Conservation (phyloP, 441 rosid genomes). For the Manihot esculenta region DNA sequence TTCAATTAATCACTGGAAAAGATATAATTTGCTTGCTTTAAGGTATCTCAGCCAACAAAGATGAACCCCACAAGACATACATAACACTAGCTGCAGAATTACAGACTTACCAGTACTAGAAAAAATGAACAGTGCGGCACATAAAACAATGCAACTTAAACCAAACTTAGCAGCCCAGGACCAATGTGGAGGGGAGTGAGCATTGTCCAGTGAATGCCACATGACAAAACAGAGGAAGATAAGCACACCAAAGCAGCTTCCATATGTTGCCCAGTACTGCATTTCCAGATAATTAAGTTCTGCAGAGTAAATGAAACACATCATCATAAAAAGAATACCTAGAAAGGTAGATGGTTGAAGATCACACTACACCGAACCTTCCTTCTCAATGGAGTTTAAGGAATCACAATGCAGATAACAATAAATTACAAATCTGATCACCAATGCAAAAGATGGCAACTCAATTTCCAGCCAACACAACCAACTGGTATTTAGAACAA, state of each 20-base stretch:
- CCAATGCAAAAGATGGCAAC: neutral
- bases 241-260: conserved; percentile 67
- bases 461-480: neutral
- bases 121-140: conserved; percentile 52
- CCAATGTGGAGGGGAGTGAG: conserved; percentile 23
- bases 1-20: conserved; percentile 6
- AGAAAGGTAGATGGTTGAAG: neutral
- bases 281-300: conserved; percentile 68
- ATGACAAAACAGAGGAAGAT: conserved; percentile 48
- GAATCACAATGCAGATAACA: conserved; percentile 4
- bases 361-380: neutral
- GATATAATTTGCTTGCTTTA: neutral
- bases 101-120: conserved; percentile 54
- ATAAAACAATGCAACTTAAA: conserved; percentile 44
- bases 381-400: neutral
- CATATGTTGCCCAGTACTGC: conserved; percentile 81
- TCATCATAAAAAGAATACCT: conserved; percentile 9
- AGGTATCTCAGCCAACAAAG: neutral
- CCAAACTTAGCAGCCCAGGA: conserved; percentile 45
- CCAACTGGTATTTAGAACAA: neutral
- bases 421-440: neutral
- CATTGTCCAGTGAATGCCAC: conserved; percentile 28
- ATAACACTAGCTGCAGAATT: neutral
- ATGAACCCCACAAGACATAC: neutral
- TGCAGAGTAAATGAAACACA: conserved; percentile 25